Evolutionary conservation across 345 rosid genomes (phyloP).

Genomic region (Orychophragmus violaceus): DNA sequence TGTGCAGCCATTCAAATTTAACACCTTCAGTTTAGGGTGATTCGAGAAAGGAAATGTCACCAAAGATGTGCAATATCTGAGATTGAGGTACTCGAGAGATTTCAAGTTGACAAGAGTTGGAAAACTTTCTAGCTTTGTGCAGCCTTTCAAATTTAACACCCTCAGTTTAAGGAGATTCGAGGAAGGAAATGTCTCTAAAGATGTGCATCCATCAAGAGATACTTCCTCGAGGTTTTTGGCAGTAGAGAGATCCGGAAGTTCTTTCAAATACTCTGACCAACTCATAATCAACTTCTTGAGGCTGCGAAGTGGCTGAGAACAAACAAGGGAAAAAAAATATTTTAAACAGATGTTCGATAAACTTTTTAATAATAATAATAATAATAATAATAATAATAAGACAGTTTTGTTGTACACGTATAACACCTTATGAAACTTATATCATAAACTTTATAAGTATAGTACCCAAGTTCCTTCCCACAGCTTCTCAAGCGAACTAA

Average conservation of each 20-base stretch:
- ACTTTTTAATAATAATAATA: too few species aligned
- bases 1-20: background rate
- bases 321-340: background rate
- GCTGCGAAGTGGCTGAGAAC: conserved; percentile 1
- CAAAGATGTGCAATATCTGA: conserved; percentile 14
- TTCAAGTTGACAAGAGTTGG: background rate
- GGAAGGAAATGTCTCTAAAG: conserved; percentile 3
- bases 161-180: background rate
- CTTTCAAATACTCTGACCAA: background rate
- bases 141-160: background rate
- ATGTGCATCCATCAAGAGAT: background rate
- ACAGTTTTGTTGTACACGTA: too few species aligned
- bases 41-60: background rate
- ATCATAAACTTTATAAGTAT: background rate
- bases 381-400: too few species aligned
- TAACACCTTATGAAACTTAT: too few species aligned
- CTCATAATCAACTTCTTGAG: background rate
- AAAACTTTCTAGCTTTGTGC: background rate
- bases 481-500: background rate
- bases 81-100: background rate
- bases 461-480: conserved; percentile 1
- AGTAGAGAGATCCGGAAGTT: conserved; percentile 7
- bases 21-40: background rate
- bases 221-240: conserved; percentile 7
- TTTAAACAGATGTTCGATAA: background rate